Base-by-base conservation (phyloP, 2,329 filamentous ascomycete species). In the Sodiomyces alkalinus region DNA sequence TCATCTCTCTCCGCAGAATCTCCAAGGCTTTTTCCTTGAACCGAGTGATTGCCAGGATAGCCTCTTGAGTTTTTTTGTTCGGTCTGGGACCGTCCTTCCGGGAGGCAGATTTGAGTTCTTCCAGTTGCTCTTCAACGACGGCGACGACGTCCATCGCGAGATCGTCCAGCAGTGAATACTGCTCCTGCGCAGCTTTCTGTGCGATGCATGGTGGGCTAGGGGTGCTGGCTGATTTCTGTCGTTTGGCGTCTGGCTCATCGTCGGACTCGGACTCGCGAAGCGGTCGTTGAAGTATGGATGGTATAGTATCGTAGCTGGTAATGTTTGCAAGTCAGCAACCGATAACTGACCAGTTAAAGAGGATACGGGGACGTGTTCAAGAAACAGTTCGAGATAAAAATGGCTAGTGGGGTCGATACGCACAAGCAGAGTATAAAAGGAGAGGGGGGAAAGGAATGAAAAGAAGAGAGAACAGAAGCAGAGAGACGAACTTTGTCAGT, bases 1-100 rank as follows among this genome's bases (percentile, higher is more conserved):
- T 53, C 34, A 64, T 58, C 44, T 79, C 74, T 39, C 70, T 69
- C 20, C 64, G 61, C 36, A 79, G 63, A 10, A 82, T 56, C 23
- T 65, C 64, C 40, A 75, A 58, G 11, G 76, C 66, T 43, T 68
- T 64, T 27, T 68, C 65, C 44, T 69, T 73, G 44, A 82, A 79
- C 12, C 60, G 52, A 26, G 56, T 51, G 23, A 69, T 61, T n/a
- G n/a, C n/a, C n/a, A n/a, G n/a, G n/a, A n/a, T n/a, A n/a, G n/a
- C n/a, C n/a, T n/a, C n/a, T n/a, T n/a, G n/a, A n/a, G n/a, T n/a
- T n/a, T n/a, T n/a, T n/a, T n/a, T n/a, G n/a, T n/a, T n/a, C n/a
- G n/a, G n/a, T n/a, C n/a, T n/a, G n/a, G n/a, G n/a, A 33, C 59
- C 53, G 18, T 60, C 49, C 5, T 17, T 17, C 8, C 23, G 23